A percentile compares a stretch with the other conserved stretches of the same genome.
Evolutionary conservation across 2,329 filamentous ascomycete species (phyloP).

Genomic region (Colletotrichum melonis): DNA sequence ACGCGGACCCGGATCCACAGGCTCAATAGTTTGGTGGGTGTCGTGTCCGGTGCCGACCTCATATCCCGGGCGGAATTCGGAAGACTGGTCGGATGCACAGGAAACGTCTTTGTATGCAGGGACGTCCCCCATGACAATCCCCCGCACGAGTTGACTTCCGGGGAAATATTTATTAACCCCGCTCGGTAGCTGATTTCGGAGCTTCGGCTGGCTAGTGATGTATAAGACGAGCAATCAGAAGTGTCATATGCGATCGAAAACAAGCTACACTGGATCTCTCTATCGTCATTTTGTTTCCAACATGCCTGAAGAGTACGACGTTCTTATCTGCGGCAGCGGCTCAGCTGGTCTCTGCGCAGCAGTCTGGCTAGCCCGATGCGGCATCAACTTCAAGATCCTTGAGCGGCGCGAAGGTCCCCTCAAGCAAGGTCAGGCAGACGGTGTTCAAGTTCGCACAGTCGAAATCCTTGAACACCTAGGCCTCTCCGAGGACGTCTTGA

Average conservation of each 20-base stretch:
- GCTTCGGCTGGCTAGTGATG: background rate
- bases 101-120: background rate
- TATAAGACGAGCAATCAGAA: background rate
- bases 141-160: background rate
- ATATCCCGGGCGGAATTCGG: conserved; percentile 1
- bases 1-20: conserved; percentile 3
- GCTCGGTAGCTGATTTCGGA: background rate
- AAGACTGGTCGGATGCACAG: background rate
- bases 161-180: conserved; percentile 1
- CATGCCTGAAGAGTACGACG: conserved; percentile 25
- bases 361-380: conserved; percentile 53
- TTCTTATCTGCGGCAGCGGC: conserved; percentile 30
- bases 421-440: conserved; percentile 68
- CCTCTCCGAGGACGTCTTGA: conserved; percentile 63
- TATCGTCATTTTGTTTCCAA: too few relatives aligned
- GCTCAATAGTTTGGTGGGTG: background rate
- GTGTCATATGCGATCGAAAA: background rate
- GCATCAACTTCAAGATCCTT: conserved; percentile 54
- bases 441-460: conserved; percentile 69
- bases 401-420: conserved; percentile 41
- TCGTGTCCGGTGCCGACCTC: background rate
- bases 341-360: conserved; percentile 56
- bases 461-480: conserved; percentile 72
- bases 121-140: background rate
- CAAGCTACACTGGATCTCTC: background rate